Evolutionary conservation across 2,329 filamentous ascomycete genomes (phyloP).

Genomic region (Pezicula neosporulosa): DNA sequence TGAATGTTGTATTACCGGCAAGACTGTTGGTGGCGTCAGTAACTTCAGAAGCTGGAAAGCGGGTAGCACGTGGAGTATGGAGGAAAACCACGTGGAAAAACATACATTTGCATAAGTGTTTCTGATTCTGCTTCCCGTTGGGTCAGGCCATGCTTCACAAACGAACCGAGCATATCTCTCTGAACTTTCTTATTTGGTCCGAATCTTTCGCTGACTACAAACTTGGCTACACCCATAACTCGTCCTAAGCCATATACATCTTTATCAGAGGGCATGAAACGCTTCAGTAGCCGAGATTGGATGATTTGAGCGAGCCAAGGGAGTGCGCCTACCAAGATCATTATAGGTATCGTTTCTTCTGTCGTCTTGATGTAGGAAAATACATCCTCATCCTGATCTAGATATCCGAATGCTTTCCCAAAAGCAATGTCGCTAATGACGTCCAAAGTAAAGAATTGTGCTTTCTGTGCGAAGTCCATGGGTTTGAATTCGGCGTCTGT

Average conservation of each 20-base stretch:
- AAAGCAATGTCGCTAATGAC: conserved; percentile 52
- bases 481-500: conserved; percentile 29
- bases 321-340: conserved; percentile 40
- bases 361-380: conserved; percentile 44
- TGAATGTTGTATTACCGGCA: not conserved
- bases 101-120: conserved; percentile 14
- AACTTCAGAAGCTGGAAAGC: not conserved
- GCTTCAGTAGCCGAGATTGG: conserved; percentile 36
- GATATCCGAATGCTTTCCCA: conserved; percentile 45
- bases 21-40: not conserved
- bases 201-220: conserved; percentile 43
- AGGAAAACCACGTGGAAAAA: too few relatives aligned
- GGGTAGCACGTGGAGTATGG: not conserved
- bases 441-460: conserved; percentile 52
- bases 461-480: conserved; percentile 48
- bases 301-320: conserved; percentile 38
- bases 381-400: conserved; percentile 43
- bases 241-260: conserved; percentile 36
- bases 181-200: conserved; percentile 37
- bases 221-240: conserved; percentile 42
- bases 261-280: conserved; percentile 36
- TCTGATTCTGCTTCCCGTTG: conserved; percentile 15
- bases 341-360: conserved; percentile 36
- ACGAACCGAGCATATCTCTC: conserved; percentile 51
- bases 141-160: conserved; percentile 25